A percentile compares a stretch with the other conserved stretches of the same genome.
phyloP scores from a whole-genome alignment of 1,139 yeast species.

The Saccharomycopsis crataegensis region DNA sequence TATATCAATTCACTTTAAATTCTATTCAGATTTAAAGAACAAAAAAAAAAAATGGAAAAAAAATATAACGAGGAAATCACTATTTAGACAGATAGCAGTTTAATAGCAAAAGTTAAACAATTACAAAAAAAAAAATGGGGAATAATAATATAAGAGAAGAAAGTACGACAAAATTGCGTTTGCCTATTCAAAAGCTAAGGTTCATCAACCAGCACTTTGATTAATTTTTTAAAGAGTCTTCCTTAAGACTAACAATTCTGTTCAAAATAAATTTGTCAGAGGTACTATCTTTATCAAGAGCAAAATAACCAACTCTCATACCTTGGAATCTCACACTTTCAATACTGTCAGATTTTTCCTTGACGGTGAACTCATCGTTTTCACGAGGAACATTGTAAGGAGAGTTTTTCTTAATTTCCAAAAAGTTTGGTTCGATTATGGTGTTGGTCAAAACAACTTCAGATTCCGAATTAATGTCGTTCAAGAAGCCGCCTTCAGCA shows the following conservation, averaged over 20 bases:
- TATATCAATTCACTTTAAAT: too few species aligned
- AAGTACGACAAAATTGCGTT: too few species aligned
- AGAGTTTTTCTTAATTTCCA: conserved; percentile 56
- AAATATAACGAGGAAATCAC: too few species aligned
- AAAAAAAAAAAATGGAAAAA: too few species aligned
- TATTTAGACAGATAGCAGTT: too few species aligned
- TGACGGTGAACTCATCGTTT: conserved; percentile 51
- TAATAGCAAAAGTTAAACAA: too few species aligned
- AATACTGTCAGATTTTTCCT: conserved; percentile 43
- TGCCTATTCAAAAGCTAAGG: too few species aligned
- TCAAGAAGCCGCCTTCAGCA: conserved; percentile 80
- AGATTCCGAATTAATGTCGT: conserved; percentile 74
- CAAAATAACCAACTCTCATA: conserved; percentile 92
- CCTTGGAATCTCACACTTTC: conserved; percentile 98
- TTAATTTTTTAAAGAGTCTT: conserved; percentile 26
- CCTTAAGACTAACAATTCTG: conserved; percentile 86
- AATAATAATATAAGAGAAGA: too few species aligned
- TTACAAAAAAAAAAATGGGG: too few species aligned
- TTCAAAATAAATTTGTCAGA: conserved; percentile 61
- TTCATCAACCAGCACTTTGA: too few species aligned
- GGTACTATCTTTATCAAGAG: conserved; percentile 74
- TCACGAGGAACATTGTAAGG: conserved; percentile 73
- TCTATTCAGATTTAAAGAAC: too few species aligned
- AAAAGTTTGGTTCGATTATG: conserved; percentile 72
- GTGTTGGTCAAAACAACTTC: conserved; percentile 63